Percentiles rank a stretch among this genome's conserved stretches.
phyloP scores from a whole-genome alignment of 2,329 filamentous ascomycete genomes.

The Arthrobotrys sinensis region DNA sequence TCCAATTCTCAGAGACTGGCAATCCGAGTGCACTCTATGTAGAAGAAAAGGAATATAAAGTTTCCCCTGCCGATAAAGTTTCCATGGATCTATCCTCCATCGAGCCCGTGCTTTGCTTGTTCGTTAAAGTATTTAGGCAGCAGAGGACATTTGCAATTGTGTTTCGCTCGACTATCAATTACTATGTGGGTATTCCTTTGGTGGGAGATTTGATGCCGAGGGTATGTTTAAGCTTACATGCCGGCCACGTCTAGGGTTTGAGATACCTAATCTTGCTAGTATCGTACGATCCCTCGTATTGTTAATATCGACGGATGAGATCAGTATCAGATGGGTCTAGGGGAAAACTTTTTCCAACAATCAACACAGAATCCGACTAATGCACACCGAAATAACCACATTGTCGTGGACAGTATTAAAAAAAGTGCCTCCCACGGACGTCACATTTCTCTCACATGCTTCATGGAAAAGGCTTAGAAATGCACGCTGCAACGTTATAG shows the following conservation, averaged over 20 bases:
- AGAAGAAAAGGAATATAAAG: conserved; percentile 15
- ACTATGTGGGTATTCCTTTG: conserved; percentile 16
- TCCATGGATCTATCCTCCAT: conserved; percentile 9
- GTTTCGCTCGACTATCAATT: conserved; percentile 9
- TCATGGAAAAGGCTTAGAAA: not conserved
- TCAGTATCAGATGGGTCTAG: conserved; percentile 5
- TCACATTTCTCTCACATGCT: not conserved
- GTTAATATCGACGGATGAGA: conserved; percentile 37
- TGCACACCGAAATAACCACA: not conserved
- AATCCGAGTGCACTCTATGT: not conserved
- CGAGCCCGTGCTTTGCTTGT: conserved; percentile 9
- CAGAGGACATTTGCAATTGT: conserved; percentile 37
- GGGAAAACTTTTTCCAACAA: conserved; percentile 13
- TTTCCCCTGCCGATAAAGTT: conserved; percentile 4
- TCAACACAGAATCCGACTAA: conserved; percentile 13
- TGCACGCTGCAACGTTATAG: conserved; percentile 15
- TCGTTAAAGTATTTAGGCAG: conserved; percentile 30
- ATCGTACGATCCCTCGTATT: conserved; percentile 36
- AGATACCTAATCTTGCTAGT: conserved; percentile 6
- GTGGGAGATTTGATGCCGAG: conserved; percentile 17
- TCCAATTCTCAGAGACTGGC: not conserved
- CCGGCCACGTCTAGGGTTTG: not conserved
- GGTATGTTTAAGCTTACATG: not conserved
- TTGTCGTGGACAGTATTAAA: not conserved
- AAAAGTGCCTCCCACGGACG: not conserved